Percentiles rank a stretch among this genome's conserved stretches.
These are phyloP conservation scores for Calocybe gangraenosa DNA, from an alignment of 768 basidiomycete genomes.

Conservation along the genomic window DNA sequence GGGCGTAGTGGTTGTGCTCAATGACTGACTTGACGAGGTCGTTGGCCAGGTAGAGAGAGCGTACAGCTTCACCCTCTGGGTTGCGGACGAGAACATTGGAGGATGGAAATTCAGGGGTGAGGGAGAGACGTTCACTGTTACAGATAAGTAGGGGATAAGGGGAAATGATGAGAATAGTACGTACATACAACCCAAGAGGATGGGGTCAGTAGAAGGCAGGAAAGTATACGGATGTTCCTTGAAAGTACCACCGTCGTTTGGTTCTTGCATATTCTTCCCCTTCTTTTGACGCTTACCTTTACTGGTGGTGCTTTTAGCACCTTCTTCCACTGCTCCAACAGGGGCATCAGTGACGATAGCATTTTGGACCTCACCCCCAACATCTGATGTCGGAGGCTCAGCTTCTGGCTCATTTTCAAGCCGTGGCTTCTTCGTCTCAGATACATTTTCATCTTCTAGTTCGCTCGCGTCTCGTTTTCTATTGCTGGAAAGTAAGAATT, in stretches of 20 bases:
- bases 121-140: constrained; percentile 64
- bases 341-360: not conserved
- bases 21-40: constrained; percentile 80
- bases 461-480: constrained; percentile 53
- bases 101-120: constrained; percentile 67
- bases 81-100: constrained; percentile 85
- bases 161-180: constrained; percentile 20
- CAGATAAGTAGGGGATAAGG: not conserved
- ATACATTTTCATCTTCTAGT: constrained; percentile 24
- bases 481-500: constrained; percentile 14
- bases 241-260: constrained; percentile 40
- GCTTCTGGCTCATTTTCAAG: constrained; percentile 24
- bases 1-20: constrained; percentile 74
- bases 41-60: constrained; percentile 87
- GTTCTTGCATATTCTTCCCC: constrained; percentile 16
- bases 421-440: constrained; percentile 49
- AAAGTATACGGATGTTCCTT: constrained; percentile 93
- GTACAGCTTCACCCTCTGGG: constrained; percentile 62
- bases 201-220: constrained; percentile 64
- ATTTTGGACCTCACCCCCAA: constrained; percentile 11
- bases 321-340: not conserved
- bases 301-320: not conserved
- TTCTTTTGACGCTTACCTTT: constrained; percentile 13
- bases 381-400: constrained; percentile 15
- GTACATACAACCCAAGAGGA: constrained; percentile 71